Evolutionary conservation across 1,284 basidiomycete species (phyloP).

Genomic region (Ustilago xerochloae): DNA sequence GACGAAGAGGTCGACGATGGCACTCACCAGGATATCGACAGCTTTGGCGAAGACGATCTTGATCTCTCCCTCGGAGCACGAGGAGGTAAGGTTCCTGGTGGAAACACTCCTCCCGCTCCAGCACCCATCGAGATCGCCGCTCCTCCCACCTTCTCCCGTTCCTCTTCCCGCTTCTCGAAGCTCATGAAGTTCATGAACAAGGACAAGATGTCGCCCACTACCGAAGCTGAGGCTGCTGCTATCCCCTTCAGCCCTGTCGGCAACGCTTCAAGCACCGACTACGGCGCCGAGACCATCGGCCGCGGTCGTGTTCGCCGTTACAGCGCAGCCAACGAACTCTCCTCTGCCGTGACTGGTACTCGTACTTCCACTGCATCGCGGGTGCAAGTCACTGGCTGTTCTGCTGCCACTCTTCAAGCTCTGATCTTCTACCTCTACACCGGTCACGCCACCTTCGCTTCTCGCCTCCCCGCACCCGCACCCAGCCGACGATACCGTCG

Average conservation of each 20-base stretch:
- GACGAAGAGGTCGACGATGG: slow-evolving; percentile 10
- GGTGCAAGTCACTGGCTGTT: slow-evolving; percentile 41
- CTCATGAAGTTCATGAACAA: slow-evolving; percentile 47
- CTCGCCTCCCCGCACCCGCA: slow-evolving; percentile 17
- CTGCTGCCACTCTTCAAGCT: slow-evolving; percentile 53
- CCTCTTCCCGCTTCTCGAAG: slow-evolving; percentile 39
- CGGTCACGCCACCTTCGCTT: slow-evolving; percentile 50
- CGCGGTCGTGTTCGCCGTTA: slow-evolving; percentile 32
- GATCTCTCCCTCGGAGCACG: slow-evolving; percentile 17
- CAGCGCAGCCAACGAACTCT: slow-evolving; percentile 36
- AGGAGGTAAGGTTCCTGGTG: slow-evolving; percentile 33
- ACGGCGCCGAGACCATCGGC: slow-evolving; percentile 7
- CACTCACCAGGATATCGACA: slow-evolving; percentile 16
- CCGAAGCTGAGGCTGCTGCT: slow-evolving; percentile 16
- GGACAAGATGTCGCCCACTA: slow-evolving; percentile 21
- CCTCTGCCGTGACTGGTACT: background rate
- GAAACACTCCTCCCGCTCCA: slow-evolving; percentile 1
- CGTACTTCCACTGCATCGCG: slow-evolving; percentile 18
- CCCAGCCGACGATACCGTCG: slow-evolving; percentile 20
- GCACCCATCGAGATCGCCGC: slow-evolving; percentile 4
- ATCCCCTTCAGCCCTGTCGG: slow-evolving; percentile 15
- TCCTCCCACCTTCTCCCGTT: slow-evolving; percentile 26
- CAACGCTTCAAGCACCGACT: slow-evolving; percentile 12
- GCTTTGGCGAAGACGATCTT: slow-evolving; percentile 17
- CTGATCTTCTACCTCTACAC: slow-evolving; percentile 59